Evolutionary conservation across 164 flowering plant species (phyloP).

Genomic region (Magnolia changhungtana): DNA sequence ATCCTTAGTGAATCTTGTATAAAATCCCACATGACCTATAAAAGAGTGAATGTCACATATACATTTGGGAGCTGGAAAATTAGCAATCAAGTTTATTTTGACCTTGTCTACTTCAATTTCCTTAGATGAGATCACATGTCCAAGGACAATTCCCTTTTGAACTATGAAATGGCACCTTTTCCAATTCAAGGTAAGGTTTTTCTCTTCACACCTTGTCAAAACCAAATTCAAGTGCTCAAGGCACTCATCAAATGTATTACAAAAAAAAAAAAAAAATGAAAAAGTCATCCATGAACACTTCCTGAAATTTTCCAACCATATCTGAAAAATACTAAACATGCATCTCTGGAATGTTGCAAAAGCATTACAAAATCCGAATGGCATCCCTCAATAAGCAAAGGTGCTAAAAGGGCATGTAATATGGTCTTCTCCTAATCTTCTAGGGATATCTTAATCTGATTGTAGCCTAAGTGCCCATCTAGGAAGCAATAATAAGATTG

Average conservation of each 20-base stretch:
- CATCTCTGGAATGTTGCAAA: no score
- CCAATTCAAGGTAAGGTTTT: background rate
- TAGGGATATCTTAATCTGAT: background rate
- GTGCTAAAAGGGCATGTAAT: background rate
- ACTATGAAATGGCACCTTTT: no score
- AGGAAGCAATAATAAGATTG: background rate
- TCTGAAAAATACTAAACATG: no score
- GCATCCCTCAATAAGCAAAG: background rate
- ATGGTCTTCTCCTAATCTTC: background rate
- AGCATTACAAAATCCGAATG: background rate
- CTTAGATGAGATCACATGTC: no score
- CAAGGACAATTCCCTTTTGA: no score
- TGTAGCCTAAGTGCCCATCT: background rate
- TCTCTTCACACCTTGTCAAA: background rate
- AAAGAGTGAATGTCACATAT: no score
- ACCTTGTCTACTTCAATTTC: no score
- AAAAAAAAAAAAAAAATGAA: background rate
- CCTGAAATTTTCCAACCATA: background rate
- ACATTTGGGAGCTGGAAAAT: no score
- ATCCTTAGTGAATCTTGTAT: no score
- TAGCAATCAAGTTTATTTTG: no score
- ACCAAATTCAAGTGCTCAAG: background rate
- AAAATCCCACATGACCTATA: no score
- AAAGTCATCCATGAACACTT: background rate
- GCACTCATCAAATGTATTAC: background rate